Evolutionary conservation across 176 grass and related monocot species (phyloP), one percentile per base, ranked within the genome.

Genomic region (Secale cereale): DNA sequence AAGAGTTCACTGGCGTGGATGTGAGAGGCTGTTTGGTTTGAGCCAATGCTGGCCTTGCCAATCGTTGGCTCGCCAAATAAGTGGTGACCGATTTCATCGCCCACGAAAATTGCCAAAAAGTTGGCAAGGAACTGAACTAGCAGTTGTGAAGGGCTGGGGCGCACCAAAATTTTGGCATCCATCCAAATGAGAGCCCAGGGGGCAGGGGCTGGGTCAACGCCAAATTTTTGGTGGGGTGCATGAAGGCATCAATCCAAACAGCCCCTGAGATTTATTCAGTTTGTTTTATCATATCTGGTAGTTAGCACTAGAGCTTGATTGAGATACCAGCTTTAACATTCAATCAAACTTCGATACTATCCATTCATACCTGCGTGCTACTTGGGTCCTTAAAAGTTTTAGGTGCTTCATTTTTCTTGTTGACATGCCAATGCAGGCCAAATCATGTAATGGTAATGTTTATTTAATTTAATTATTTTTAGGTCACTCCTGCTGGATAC

Each of bases 401-500:
- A 62, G 29, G 15, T 61, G 62, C 23, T 78, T 67, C 3, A 56
- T 72, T 82, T 13, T 89, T 59, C 13, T 57, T 19, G 7, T 83
- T 64, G 69, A 63, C 52, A 75, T 76, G 35, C 64, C 33, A 75
- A 76, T 83, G 74, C 57, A 78, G 16, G 27, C 40, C 33, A 72
- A 48, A 59, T 86, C 37, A 78, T 87, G 54, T 64, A 32, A 59
- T 50, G 19, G 10, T 39, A 41, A 61, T 77, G 71, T 78, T 66
- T 27, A 39, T 83, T 73, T 36, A 89, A 88, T 45, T 76, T 78
- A 75, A 26, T 86, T 37, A 71, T 82, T 87, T 63, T 78, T 78
- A 98, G 97, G 91, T 98, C 25, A 98, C 97, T 48, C 97, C 97
- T 67, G 60, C 33, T 81, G 97, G 93, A 57, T 98, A 95, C 82